These are phyloP conservation scores for Agaricus subrufescens DNA, from an alignment of 768 basidiomycete species.

Conservation along the genomic window DNA sequence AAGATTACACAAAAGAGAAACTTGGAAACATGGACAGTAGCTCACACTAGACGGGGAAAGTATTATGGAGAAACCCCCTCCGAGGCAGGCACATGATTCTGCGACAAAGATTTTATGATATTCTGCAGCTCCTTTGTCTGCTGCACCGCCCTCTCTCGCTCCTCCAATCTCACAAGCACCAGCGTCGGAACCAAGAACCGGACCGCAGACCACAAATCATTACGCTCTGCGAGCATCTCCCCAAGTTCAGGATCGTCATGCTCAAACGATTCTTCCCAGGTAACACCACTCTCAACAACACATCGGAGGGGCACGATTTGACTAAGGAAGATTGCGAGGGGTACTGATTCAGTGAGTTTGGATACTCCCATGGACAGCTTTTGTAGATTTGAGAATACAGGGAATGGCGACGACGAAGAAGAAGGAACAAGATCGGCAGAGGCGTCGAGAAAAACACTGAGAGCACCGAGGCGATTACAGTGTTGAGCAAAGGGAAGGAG, in stretches of 20 bases:
- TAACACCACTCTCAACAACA: background rate
- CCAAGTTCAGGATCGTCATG: background rate
- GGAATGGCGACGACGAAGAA: background rate
- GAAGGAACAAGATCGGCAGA: background rate
- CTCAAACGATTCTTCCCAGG: slow-evolving; percentile 5
- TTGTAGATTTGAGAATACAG: slow-evolving; percentile 4
- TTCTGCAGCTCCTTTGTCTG: no score
- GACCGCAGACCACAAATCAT: background rate
- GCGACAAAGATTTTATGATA: no score
- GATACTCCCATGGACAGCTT: slow-evolving; percentile 10
- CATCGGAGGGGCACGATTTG: slow-evolving; percentile 1
- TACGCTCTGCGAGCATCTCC: background rate
- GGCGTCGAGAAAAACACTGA: slow-evolving; percentile 31
- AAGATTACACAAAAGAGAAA: no score
- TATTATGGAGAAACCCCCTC: no score
- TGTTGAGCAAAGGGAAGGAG: slow-evolving; percentile 30
- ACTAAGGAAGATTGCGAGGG: slow-evolving; percentile 4
- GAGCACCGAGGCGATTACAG: slow-evolving; percentile 25
- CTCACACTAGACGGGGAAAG: no score
- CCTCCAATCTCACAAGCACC: slow-evolving; percentile 3
- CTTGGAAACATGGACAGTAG: no score
- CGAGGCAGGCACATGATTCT: no score
- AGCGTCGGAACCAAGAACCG: background rate
- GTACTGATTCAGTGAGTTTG: background rate
- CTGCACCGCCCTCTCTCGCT: background rate